A percentile compares a stretch with the other conserved stretches of the same genome.
Evolutionary conservation across 73 alveolate species (phyloP).

Genomic region (Symbiodinium pilosum): DNA sequence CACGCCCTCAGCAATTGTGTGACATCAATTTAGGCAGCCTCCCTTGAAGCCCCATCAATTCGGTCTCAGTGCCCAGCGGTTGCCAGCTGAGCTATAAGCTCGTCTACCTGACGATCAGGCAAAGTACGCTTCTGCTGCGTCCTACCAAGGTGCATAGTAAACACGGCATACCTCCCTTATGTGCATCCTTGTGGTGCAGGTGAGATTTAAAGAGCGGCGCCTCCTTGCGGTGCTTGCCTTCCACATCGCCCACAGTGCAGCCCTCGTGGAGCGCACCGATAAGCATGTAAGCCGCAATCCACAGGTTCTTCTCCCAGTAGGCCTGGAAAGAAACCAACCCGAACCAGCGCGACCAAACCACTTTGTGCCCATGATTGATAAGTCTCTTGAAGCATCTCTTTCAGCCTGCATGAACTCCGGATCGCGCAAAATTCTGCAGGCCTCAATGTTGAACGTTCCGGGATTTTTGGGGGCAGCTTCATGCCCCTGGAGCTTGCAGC

Average conservation of each 20-base stretch:
- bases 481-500: neutral
- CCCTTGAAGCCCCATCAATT: too few relatives aligned
- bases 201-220: neutral
- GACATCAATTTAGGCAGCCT: too few relatives aligned
- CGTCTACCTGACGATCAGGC: conserved; percentile 22
- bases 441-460: neutral
- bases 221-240: conserved; percentile 58
- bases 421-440: conserved; percentile 63
- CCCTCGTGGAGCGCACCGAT: conserved; percentile 39
- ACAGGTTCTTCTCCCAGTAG: conserved; percentile 84
- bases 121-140: neutral
- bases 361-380: too few relatives aligned
- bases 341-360: too few relatives aligned
- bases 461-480: neutral
- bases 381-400: too few relatives aligned
- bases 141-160: neutral
- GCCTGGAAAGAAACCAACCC: too few relatives aligned
- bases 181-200: neutral
- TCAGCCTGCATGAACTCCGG: conserved; percentile 48
- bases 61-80: conserved; percentile 9
- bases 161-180: neutral
- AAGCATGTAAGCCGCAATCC: conserved; percentile 94
- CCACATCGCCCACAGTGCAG: conserved; percentile 93
- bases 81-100: conserved; percentile 45
- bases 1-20: conserved; percentile 50